These are phyloP conservation scores for Penicillium crystallinum DNA, from an alignment of 495 filamentous ascomycete genomes.

Conservation along the genomic window DNA sequence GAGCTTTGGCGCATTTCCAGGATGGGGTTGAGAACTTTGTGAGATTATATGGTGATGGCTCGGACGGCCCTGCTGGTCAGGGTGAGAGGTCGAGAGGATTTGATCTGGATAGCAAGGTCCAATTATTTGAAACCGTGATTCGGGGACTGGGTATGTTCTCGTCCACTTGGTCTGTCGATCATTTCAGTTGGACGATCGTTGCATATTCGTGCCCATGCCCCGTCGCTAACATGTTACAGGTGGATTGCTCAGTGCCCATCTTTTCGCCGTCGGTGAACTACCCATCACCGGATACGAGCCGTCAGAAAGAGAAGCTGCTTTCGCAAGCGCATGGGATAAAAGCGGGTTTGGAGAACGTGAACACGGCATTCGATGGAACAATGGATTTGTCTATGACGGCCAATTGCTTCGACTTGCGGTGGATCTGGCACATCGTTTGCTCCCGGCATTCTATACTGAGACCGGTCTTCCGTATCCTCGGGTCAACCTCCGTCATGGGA, in stretches of 20 bases:
- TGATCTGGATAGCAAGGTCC: conserved; percentile 94
- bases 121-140: conserved; percentile 97
- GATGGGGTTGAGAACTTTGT: conserved; percentile 73
- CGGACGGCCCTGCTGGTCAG: conserved; percentile 58
- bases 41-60: conserved; percentile 81
- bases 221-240: conserved; percentile 32
- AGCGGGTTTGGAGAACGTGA: conserved; percentile 26
- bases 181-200: not conserved
- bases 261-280: conserved; percentile 84
- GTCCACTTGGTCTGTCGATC: not conserved
- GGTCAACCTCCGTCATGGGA: conserved; percentile 86
- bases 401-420: conserved; percentile 81
- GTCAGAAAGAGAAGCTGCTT: conserved; percentile 27
- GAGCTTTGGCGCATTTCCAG: conserved; percentile 72
- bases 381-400: conserved; percentile 79
- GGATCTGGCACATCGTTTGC: conserved; percentile 74
- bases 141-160: conserved; percentile 61
- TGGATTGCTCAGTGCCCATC: conserved; percentile 84
- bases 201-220: not conserved
- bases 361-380: conserved; percentile 62
- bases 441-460: conserved; percentile 84
- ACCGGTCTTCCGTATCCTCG: conserved; percentile 93
- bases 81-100: conserved; percentile 79
- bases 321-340: conserved; percentile 39
- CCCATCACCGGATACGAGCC: conserved; percentile 75